Evolutionary conservation across 2,329 filamentous ascomycete species (phyloP), one percentile per base, ranked within the genome.

Genomic region (Phaeomoniella chlamydospora): DNA sequence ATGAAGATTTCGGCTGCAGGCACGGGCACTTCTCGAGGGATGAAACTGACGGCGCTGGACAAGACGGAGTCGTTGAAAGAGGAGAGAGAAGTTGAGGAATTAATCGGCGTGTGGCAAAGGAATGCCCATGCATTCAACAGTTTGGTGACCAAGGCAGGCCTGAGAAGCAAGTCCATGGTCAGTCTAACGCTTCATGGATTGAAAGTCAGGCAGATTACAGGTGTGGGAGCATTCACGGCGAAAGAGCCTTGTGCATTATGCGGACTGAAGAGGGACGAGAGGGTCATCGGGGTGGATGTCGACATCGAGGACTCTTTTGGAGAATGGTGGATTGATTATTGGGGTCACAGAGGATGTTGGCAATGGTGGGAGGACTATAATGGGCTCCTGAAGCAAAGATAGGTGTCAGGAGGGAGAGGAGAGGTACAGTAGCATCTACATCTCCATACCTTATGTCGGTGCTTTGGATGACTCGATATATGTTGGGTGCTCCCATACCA

Each of bases 261-360:
- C 56, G 88, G 88, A 0, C 58, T 96, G 44, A 90, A 83, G 60
- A 68, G 88, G 43, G 85, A 94, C 29, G 88, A 96, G 59, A 70
- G 88, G 34, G 67, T 94, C 9, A 56, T 62, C 14, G 84, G 77
- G 50, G 71, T 90, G 19, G 86, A 93, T 49, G 63, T 77, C 36
- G 68, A 77, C 16, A 74, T 92, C 5, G 77, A 88, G 48, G 88
- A 96, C 55, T 86, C 81, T 54, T 94, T 94, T 64, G 86, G 85
- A 10, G 88, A 96, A 61, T 96, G 86, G 84, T 96, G 88, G 88
- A 67, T 80, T 30, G 86, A 94, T 32, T 79, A 88, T 54, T 87
- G 85, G 80, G 84, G 80, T 0, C 81, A 87, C 57, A 64, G 73
- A 42, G 72, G 74, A 14, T 96, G 88, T 58, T 74, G 74, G 53